Conservation (phyloP, 2,329 filamentous ascomycete genomes). For the Pseudocercospora eumusae region DNA sequence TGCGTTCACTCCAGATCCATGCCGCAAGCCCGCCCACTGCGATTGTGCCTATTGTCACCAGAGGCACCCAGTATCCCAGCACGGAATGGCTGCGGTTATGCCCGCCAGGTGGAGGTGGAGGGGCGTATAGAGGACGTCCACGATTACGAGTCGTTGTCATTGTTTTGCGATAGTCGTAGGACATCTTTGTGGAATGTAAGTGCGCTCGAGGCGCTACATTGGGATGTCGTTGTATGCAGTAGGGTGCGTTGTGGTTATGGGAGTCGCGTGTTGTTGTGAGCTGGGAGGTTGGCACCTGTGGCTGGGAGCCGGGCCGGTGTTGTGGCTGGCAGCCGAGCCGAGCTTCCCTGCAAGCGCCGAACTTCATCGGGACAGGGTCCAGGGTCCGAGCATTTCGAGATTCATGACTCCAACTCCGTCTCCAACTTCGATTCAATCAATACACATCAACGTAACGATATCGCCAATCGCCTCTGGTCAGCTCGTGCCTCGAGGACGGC, state of each 20-base stretch:
- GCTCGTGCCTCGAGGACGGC: too few species aligned
- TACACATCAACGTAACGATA: too few species aligned
- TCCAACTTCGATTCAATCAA: background rate
- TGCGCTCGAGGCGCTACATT: conserved; percentile 9
- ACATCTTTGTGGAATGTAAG: conserved; percentile 29
- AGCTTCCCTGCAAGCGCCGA: conserved; percentile 4
- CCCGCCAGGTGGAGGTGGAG: conserved; percentile 40
- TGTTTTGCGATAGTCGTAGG: conserved; percentile 52
- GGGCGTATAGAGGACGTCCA: conserved; percentile 46
- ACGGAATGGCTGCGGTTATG: conserved; percentile 56
- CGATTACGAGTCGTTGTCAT: conserved; percentile 52
- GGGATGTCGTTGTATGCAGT: background rate
- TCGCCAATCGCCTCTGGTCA: too few species aligned
- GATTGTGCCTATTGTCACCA: conserved; percentile 81
- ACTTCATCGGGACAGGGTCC: background rate
- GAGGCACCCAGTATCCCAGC: conserved; percentile 84
- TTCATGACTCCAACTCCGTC: background rate
- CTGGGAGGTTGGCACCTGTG: conserved; percentile 10
- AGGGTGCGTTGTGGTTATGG: background rate
- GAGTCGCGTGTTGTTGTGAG: background rate
- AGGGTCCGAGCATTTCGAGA: background rate
- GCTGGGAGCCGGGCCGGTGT: too few species aligned
- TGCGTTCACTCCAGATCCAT: conserved; percentile 92
- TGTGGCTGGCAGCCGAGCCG: background rate
- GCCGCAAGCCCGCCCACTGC: conserved; percentile 83